phyloP scores from a whole-genome alignment of 805 yeast species.

The Nakazawaea pomicola region DNA sequence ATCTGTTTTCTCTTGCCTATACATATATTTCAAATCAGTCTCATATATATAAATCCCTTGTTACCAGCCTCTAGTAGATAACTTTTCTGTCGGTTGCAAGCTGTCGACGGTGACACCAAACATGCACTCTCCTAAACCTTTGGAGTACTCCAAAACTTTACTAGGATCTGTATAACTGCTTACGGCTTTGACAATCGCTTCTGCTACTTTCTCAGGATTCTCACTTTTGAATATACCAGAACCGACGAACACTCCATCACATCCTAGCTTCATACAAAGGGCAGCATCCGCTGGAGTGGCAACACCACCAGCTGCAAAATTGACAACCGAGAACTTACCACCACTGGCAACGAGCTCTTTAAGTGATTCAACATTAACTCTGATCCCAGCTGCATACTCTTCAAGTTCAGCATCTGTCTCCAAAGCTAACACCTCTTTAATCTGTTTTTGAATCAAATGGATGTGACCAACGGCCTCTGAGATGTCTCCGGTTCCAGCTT shows the following conservation, averaged over 20 bases:
- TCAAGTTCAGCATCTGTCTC: conserved; percentile 40
- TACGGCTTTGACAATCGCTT: conserved; percentile 76
- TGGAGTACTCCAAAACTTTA: conserved; percentile 58
- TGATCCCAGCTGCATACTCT: conserved; percentile 46
- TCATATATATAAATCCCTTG: too few species aligned
- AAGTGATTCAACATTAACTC: conserved; percentile 56
- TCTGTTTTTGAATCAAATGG: conserved; percentile 51
- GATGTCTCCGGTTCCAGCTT: conserved; percentile 86
- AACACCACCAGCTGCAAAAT: conserved; percentile 85
- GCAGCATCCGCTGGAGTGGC: conserved; percentile 91
- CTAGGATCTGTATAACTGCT: conserved; percentile 61
- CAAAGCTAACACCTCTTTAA: conserved; percentile 38
- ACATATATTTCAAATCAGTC: too few species aligned
- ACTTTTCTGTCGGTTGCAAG: conserved; percentile 39
- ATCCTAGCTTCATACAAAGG: conserved; percentile 74
- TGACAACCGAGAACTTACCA: conserved; percentile 74
- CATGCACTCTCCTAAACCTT: conserved; percentile 73
- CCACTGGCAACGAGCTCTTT: conserved; percentile 40
- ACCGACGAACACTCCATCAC: conserved; percentile 75
- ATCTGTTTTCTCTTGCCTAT: neutral
- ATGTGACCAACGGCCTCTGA: conserved; percentile 79
- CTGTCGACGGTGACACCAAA: conserved; percentile 60
- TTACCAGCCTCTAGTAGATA: conserved; percentile 52
- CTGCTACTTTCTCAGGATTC: conserved; percentile 68
- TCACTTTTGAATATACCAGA: conserved; percentile 75